A percentile compares a stretch with the other conserved stretches of the same genome.
Evolutionary conservation across 306 rosid genomes (phyloP).

Genomic region (Ammopiptanthus mongolicus): DNA sequence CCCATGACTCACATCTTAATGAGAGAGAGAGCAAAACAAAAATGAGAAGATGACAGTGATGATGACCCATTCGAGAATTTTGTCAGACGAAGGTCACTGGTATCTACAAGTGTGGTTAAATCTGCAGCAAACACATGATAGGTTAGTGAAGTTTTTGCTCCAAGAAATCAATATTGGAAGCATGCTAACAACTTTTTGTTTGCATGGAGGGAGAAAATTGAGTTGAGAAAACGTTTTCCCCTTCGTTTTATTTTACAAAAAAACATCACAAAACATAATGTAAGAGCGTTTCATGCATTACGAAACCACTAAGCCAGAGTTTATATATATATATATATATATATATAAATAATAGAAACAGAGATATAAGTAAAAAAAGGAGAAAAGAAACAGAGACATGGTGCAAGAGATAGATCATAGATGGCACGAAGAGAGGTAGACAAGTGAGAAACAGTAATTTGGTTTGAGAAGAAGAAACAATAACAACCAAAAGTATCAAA

Average conservation of each 20-base stretch:
- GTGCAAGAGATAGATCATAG: background rate
- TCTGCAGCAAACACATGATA: slow-evolving; percentile 19
- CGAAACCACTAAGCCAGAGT: background rate
- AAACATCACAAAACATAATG: background rate
- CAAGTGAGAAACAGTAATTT: background rate
- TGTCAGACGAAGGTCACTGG: background rate
- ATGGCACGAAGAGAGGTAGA: background rate
- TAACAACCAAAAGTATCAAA: background rate
- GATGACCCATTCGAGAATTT: slow-evolving; percentile 33
- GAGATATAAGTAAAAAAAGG: too few relatives aligned
- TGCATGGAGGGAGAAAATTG: too few relatives aligned
- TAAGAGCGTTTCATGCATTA: background rate
- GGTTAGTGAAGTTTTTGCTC: background rate
- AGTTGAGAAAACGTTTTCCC: too few relatives aligned
- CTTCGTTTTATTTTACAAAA: background rate
- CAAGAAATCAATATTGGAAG: background rate
- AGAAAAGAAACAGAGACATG: background rate
- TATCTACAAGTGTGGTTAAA: background rate
- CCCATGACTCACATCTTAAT: slow-evolving; percentile 47
- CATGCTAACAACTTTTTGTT: background rate
- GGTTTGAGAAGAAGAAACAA: too few relatives aligned
- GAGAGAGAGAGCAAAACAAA: slow-evolving; percentile 23
- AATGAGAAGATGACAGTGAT: slow-evolving; percentile 11
- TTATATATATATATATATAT: background rate
- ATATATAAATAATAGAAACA: background rate